Percentiles rank a stretch among this genome's conserved stretches.
Conservation (phyloP, 2,329 filamentous ascomycete genomes). For the Talaromyces marneffei region DNA sequence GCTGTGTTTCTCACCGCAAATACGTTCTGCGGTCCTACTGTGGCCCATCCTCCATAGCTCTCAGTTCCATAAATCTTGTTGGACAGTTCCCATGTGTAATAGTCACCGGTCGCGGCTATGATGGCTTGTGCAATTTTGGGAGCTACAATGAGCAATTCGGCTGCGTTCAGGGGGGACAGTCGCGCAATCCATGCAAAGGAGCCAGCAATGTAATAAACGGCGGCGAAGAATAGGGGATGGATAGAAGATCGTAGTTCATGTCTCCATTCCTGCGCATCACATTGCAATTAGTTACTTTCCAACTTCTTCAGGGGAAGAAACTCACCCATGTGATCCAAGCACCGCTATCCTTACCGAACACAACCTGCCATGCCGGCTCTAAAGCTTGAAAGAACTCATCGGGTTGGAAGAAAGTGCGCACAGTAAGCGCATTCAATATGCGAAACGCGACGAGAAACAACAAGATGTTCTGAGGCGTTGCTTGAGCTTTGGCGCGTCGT, state of each 20-base stretch:
- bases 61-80: slow-evolving; percentile 63
- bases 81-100: slow-evolving; percentile 80
- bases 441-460: slow-evolving; percentile 59
- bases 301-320: slow-evolving; percentile 13
- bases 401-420: slow-evolving; percentile 92
- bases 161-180: slow-evolving; percentile 51
- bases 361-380: slow-evolving; percentile 86
- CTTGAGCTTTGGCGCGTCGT: slow-evolving; percentile 9
- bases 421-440: slow-evolving; percentile 68
- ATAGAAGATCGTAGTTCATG: slow-evolving; percentile 81
- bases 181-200: slow-evolving; percentile 35
- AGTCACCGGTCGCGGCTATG: slow-evolving; percentile 73
- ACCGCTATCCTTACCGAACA: slow-evolving; percentile 69
- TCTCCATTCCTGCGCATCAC: slow-evolving; percentile 73
- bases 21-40: slow-evolving; percentile 66
- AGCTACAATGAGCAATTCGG: slow-evolving; percentile 62
- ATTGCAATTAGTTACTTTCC: neutral
- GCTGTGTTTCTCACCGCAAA: neutral
- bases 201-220: slow-evolving; percentile 61
- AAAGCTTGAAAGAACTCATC: slow-evolving; percentile 96
- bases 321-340: slow-evolving; percentile 95
- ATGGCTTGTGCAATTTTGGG: slow-evolving; percentile 72
- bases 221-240: slow-evolving; percentile 81
- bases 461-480: slow-evolving; percentile 24
- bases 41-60: slow-evolving; percentile 60